These are phyloP conservation scores for Phytophthora pini DNA, from an alignment of 352 stramenopile species.

Conservation along the genomic window DNA sequence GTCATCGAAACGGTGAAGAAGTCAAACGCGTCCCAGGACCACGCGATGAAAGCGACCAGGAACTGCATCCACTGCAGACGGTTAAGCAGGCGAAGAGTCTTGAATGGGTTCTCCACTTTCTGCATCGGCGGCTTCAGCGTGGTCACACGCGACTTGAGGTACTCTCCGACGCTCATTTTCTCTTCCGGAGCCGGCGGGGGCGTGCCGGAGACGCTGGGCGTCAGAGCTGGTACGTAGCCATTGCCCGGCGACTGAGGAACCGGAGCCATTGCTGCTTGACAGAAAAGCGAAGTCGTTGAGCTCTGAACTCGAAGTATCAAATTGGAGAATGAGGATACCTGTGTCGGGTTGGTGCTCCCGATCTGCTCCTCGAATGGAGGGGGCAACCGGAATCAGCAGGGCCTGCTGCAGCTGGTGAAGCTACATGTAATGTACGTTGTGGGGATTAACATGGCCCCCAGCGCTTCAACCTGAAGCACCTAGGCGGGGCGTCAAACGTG, in stretches of 20 bases:
- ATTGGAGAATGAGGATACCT: conserved; percentile 27
- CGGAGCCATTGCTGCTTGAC: conserved; percentile 13
- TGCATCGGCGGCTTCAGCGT: conserved; percentile 49
- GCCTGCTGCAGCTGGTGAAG: conserved; percentile 14
- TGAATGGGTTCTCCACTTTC: conserved; percentile 35
- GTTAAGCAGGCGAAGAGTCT: conserved; percentile 33
- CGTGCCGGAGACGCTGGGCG: conserved; percentile 19
- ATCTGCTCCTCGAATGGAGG: background rate
- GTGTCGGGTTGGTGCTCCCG: background rate
- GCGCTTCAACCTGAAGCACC: conserved; percentile 11
- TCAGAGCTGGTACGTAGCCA: conserved; percentile 37
- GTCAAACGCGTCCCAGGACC: conserved; percentile 60
- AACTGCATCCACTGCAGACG: conserved; percentile 46
- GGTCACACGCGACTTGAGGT: conserved; percentile 37
- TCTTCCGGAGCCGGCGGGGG: conserved; percentile 7
- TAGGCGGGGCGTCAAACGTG: conserved; percentile 26
- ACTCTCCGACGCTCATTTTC: conserved; percentile 42
- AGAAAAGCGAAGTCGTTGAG: conserved; percentile 1
- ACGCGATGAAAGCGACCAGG: conserved; percentile 43
- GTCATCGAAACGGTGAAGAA: conserved; percentile 67
- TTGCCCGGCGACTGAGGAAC: conserved; percentile 25
- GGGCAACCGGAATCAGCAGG: background rate
- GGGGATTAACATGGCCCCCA: conserved; percentile 22
- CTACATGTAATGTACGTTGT: conserved; percentile 4
- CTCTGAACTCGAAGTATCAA: conserved; percentile 23